Base-by-base conservation (phyloP, 225 moss, liverwort and hornwort species). In the Climacium dendroides region DNA sequence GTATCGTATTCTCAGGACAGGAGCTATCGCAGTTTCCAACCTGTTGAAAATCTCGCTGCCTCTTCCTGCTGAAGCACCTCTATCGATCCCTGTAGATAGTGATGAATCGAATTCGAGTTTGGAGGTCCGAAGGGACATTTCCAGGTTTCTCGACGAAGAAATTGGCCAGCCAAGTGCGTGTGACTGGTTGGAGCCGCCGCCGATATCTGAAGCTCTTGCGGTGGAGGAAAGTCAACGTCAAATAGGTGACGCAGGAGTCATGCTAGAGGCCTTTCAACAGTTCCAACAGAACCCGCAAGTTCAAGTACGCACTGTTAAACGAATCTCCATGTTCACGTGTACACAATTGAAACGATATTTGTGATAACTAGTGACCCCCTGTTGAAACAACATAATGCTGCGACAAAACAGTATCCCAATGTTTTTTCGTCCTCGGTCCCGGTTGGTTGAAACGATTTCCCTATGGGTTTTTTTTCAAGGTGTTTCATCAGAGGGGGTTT, bases 161-260 rank as follows among this genome's bases (percentile, higher is more conserved):
- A 74, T 67, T 77, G 83, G 87, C 79, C 89, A 85, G 83, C 78
- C 87, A 88, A 78, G 76, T 73, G 93, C 78, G 1, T 87, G 87
- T 62, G 97, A 97, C 85, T 98, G 98, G 98, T 86, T 95, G 89
- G 98, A 98, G 87, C 98, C 98, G 28, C 94, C 98, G 69, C 88
- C 88, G 24, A 80, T 92, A 63, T 47, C 64, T 47, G 91, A 80
- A 81, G 66, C 37, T 86, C 32, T 84, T 89, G 83, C 55, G 62
- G 34, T 25, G 91, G 89, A 83, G 83, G 89, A 90, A 32, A 64
- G 76, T 29, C 47, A 50, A 65, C 83, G 67, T 63, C 89, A 78
- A 80, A 74, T 80, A 50, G 91, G 92, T 80, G 94, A 86, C 47
- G 92, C 91, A 85, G 92, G 86, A 74, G 87, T 91, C 59, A 95